Conservation (phyloP, 2,329 filamentous ascomycete species). For the Cladophialophora yegresii region DNA sequence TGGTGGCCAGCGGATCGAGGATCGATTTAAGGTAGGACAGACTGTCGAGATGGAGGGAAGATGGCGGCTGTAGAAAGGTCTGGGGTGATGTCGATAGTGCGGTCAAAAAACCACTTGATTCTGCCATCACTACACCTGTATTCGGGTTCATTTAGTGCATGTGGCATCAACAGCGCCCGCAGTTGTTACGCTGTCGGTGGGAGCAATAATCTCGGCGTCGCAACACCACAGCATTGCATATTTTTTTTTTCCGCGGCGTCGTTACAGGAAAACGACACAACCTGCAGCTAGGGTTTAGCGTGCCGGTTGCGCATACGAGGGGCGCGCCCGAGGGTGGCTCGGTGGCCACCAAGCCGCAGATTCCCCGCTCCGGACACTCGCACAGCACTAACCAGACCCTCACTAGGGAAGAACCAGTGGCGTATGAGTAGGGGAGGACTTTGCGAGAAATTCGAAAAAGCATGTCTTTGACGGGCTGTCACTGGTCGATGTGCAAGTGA, state of each 20-base stretch:
- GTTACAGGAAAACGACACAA: background rate
- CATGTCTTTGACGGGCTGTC: background rate
- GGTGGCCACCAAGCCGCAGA: no score
- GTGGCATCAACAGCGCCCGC: background rate
- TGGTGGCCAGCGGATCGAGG: slow-evolving; percentile 74
- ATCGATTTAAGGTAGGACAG: slow-evolving; percentile 76
- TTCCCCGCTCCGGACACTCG: background rate
- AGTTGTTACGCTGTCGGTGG: background rate
- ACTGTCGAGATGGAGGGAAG: slow-evolving; percentile 67
- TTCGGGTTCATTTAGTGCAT: background rate
- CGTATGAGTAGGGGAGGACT: background rate
- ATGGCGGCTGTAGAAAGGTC: slow-evolving; percentile 72
- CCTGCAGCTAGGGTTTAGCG: background rate
- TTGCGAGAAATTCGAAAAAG: background rate
- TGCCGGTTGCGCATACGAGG: background rate
- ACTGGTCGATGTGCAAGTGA: background rate
- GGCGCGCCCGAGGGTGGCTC: background rate
- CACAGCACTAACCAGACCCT: background rate
- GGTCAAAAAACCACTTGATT: slow-evolving; percentile 50
- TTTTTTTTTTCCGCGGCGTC: background rate
- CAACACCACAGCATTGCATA: background rate
- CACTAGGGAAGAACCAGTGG: background rate
- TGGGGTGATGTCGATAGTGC: slow-evolving; percentile 66
- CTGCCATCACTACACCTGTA: slow-evolving; percentile 1
- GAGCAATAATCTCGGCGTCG: background rate